Percentiles rank a stretch among this genome's conserved stretches.
phyloP scores from a whole-genome alignment of 2,329 filamentous ascomycete species.

The Chlorencoelia australis region DNA sequence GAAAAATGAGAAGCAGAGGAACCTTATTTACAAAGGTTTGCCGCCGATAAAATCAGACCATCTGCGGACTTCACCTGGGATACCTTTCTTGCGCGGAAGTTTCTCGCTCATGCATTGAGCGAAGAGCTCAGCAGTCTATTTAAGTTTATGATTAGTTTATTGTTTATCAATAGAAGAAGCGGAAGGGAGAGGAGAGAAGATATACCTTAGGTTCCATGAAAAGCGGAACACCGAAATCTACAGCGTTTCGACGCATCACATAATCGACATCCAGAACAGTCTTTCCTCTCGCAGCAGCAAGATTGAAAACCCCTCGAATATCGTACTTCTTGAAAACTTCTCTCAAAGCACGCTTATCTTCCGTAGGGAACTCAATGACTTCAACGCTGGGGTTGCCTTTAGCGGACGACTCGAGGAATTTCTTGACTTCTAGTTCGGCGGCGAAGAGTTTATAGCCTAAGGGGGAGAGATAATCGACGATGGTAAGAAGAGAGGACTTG shows the following conservation, averaged over 20 bases:
- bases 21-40: constrained; percentile 61
- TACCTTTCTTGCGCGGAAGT: constrained; percentile 77
- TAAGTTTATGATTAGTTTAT: constrained; percentile 19
- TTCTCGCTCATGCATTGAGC: constrained; percentile 97
- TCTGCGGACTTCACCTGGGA: constrained; percentile 80
- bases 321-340: constrained; percentile 97
- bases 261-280: constrained; percentile 88
- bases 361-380: constrained; percentile 92
- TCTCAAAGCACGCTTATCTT: constrained; percentile 88
- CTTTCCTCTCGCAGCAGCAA: constrained; percentile 75
- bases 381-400: constrained; percentile 65
- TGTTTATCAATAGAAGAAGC: constrained; percentile 6
- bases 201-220: constrained; percentile 96
- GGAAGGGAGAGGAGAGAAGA: neutral
- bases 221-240: constrained; percentile 93
- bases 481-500: constrained; percentile 60
- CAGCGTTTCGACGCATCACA: constrained; percentile 95
- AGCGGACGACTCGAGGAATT: constrained; percentile 63
- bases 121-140: constrained; percentile 85
- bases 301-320: constrained; percentile 91
- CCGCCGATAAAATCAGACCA: constrained; percentile 95
- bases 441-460: constrained; percentile 93
- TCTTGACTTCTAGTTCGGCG: constrained; percentile 71
- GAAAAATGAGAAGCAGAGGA: too few species aligned
- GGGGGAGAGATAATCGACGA: constrained; percentile 79